These are phyloP conservation scores for Pseudopithomyces maydicus DNA, from an alignment of 2,329 filamentous ascomycete genomes.

Conservation along the genomic window DNA sequence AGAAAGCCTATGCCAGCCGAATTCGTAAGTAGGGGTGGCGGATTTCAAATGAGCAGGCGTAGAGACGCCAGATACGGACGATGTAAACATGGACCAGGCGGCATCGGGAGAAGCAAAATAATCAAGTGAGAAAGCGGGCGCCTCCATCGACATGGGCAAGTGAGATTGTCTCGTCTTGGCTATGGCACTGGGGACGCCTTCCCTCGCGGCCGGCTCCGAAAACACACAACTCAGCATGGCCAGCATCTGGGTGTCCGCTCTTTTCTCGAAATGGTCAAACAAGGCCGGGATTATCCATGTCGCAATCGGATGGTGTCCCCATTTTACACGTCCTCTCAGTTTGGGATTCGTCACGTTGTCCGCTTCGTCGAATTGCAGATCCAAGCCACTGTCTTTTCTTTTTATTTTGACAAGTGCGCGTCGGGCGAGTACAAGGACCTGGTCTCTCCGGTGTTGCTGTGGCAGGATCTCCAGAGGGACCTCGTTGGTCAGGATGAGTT, in stretches of 20 bases:
- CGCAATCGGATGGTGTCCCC: slow-evolving; percentile 63
- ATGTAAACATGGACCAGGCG: slow-evolving; percentile 50
- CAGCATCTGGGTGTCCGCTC: slow-evolving; percentile 68
- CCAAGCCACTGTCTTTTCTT: slow-evolving; percentile 55
- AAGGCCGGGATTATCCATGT: slow-evolving; percentile 62
- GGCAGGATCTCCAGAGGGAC: slow-evolving; percentile 71
- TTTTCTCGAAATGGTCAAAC: slow-evolving; percentile 63
- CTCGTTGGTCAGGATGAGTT: slow-evolving; percentile 76
- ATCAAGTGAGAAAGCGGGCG: slow-evolving; percentile 53
- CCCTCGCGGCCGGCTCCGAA: slow-evolving; percentile 52
- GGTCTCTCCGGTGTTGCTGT: slow-evolving; percentile 60
- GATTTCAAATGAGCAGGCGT: slow-evolving; percentile 39
- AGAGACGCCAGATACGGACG: slow-evolving; percentile 39
- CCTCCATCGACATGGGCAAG: slow-evolving; percentile 49
- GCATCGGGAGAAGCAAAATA: slow-evolving; percentile 52
- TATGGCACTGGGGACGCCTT: slow-evolving; percentile 47
- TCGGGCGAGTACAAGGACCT: slow-evolving; percentile 71
- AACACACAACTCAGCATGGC: slow-evolving; percentile 69
- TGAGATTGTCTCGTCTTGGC: slow-evolving; percentile 41
- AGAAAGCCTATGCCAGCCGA: slow-evolving; percentile 35
- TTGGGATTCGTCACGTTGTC: slow-evolving; percentile 45
- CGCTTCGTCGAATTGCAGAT: slow-evolving; percentile 53
- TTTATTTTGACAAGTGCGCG: slow-evolving; percentile 60
- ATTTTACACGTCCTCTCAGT: slow-evolving; percentile 55
- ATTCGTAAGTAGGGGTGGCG: slow-evolving; percentile 35